Evolutionary conservation across 306 rosid species (phyloP).

Genomic region (Boehmeria nivea): DNA sequence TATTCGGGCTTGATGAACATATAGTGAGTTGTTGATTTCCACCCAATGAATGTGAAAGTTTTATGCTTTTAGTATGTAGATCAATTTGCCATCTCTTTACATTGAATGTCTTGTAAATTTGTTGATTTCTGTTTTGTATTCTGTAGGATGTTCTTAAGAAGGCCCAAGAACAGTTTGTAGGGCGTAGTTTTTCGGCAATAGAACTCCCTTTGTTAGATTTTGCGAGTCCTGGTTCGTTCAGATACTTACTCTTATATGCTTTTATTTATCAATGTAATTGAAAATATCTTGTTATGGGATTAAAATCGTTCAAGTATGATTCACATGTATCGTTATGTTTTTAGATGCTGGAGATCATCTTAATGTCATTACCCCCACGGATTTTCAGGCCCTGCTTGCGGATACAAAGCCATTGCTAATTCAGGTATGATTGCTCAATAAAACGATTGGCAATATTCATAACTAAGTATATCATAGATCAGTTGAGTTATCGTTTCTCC

Average conservation of each 20-base stretch:
- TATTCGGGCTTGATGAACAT: constrained; percentile 76
- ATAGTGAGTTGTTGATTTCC: constrained; percentile 44
- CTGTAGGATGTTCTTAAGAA: constrained; percentile 62
- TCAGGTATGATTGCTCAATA: constrained; percentile 41
- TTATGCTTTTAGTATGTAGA: background rate
- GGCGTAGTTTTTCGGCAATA: constrained; percentile 45
- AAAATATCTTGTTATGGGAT: background rate
- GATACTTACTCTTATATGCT: constrained; percentile 1
- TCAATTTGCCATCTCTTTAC: background rate
- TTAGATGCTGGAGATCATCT: constrained; percentile 50
- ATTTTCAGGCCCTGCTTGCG: constrained; percentile 54
- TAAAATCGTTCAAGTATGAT: constrained; percentile 9
- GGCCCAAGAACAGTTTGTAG: constrained; percentile 46
- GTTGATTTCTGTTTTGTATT: constrained; percentile 29
- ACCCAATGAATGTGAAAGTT: constrained; percentile 8
- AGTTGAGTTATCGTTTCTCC: background rate
- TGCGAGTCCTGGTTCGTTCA: constrained; percentile 50
- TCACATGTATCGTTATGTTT: constrained; percentile 10
- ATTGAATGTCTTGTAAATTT: constrained; percentile 14
- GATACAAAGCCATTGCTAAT: constrained; percentile 52
- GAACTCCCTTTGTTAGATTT: constrained; percentile 58
- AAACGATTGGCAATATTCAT: constrained; percentile 15
- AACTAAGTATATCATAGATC: too few relatives aligned
- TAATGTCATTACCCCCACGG: constrained; percentile 41
- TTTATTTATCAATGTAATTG: background rate